phyloP scores from a whole-genome alignment of 2,329 filamentous ascomycete species.

The Ambrosiella xylebori region DNA sequence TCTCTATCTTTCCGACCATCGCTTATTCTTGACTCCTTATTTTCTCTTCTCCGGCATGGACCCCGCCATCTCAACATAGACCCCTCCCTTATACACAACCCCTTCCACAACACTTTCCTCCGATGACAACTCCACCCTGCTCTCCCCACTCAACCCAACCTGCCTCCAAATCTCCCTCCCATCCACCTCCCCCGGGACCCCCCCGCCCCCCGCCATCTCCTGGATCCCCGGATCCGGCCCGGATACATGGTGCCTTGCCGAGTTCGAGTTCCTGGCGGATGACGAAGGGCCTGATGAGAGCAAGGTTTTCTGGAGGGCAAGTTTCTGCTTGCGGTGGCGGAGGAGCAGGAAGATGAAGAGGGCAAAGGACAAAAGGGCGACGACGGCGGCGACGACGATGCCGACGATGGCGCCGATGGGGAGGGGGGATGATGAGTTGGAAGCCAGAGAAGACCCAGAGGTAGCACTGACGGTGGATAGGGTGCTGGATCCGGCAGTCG shows the following conservation, averaged over 20 bases:
- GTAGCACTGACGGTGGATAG: not conserved
- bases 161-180: not conserved
- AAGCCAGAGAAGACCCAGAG: not conserved
- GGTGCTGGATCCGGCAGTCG: not conserved
- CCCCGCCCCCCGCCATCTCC: not conserved
- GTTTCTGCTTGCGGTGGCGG: not conserved
- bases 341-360: not conserved
- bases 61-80: not conserved
- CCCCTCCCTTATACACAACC: not conserved
- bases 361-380: not conserved
- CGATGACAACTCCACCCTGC: not conserved
- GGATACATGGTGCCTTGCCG: not conserved
- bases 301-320: not conserved
- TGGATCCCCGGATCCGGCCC: not conserved
- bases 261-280: not conserved
- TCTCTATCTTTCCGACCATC: too few species aligned
- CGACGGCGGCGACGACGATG: not conserved
- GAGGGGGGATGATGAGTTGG: not conserved
- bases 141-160: not conserved
- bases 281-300: not conserved
- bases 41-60: not conserved
- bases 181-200: not conserved
- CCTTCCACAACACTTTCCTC: not conserved
- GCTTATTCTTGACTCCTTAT: too few species aligned
- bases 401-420: not conserved